Conservation (phyloP, 805 yeast genomes). For the Saccharomycopsis guyanensis region DNA sequence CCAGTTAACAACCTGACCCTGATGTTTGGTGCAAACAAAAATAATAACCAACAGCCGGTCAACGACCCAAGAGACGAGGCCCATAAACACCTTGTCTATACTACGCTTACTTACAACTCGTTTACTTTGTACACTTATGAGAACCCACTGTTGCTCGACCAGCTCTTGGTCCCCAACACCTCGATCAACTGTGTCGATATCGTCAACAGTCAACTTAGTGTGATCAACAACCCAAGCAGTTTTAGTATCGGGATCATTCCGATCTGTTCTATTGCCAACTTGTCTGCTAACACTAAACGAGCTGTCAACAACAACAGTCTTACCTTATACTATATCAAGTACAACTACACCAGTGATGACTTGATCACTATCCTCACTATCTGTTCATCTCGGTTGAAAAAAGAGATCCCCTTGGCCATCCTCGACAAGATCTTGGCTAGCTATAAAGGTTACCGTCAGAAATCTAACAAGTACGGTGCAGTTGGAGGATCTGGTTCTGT, state of each 20-base stretch:
- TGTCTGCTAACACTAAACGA: constrained; percentile 21
- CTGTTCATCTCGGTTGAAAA: constrained; percentile 37
- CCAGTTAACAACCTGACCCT: neutral
- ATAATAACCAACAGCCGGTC: neutral
- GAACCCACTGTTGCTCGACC: constrained; percentile 25
- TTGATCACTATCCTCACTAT: constrained; percentile 45
- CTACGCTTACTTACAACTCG: constrained; percentile 42
- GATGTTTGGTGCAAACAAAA: neutral
- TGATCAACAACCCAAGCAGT: constrained; percentile 36
- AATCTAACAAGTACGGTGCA: constrained; percentile 13
- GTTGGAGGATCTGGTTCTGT: constrained; percentile 10
- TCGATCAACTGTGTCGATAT: constrained; percentile 43
- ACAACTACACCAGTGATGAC: constrained; percentile 36
- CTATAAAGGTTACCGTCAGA: constrained; percentile 35
- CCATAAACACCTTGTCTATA: constrained; percentile 28
- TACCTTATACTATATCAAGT: constrained; percentile 42
- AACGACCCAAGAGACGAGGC: constrained; percentile 5
- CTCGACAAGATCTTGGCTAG: constrained; percentile 44
- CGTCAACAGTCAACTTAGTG: constrained; percentile 45
- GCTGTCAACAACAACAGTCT: constrained; percentile 26
- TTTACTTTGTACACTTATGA: constrained; percentile 54
- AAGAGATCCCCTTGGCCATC: constrained; percentile 38
- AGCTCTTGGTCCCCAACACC: constrained; percentile 30
- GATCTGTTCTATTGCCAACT: constrained; percentile 24
- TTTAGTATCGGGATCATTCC: constrained; percentile 23